phyloP scores from a whole-genome alignment of 495 filamentous ascomycete species.

The Bombardia bombarda region DNA sequence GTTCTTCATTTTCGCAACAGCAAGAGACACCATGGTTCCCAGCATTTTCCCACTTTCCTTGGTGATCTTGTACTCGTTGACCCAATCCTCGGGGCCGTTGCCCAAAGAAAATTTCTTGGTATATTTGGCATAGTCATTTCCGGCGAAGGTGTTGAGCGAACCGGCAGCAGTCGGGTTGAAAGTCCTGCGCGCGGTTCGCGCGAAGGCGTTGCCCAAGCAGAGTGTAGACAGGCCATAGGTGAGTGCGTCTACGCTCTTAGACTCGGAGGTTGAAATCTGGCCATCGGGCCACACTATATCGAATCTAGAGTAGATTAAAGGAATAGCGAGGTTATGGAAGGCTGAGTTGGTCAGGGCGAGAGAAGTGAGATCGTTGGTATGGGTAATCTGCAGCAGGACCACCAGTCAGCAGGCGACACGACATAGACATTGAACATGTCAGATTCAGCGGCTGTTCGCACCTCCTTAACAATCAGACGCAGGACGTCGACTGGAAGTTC shows the following conservation, averaged over 20 bases:
- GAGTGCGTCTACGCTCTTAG: slow-evolving; percentile 78
- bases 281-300: slow-evolving; percentile 92
- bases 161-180: slow-evolving; percentile 6
- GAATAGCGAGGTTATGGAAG: slow-evolving; percentile 73
- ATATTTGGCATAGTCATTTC: slow-evolving; percentile 78
- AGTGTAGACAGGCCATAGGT: slow-evolving; percentile 86
- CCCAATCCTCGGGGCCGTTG: slow-evolving; percentile 77
- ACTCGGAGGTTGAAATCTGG: slow-evolving; percentile 51
- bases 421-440: background rate
- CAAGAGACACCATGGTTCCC: slow-evolving; percentile 80
- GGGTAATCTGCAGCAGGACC: slow-evolving; percentile 53
- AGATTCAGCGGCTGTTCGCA: slow-evolving; percentile 26
- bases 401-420: background rate
- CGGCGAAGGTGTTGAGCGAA: slow-evolving; percentile 9
- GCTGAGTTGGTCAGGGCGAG: slow-evolving; percentile 77
- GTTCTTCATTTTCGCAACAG: slow-evolving; percentile 77
- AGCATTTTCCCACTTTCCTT: slow-evolving; percentile 93
- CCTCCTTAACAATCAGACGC: slow-evolving; percentile 85
- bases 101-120: slow-evolving; percentile 86
- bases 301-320: slow-evolving; percentile 85
- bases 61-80: slow-evolving; percentile 77
- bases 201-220: slow-evolving; percentile 69
- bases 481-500: slow-evolving; percentile 84
- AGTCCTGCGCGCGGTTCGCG: slow-evolving; percentile 39
- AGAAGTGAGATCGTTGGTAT: slow-evolving; percentile 81